Evolutionary conservation across 1,284 basidiomycete genomes (phyloP), one percentile per base, ranked within the genome.

Genomic region (Rhodotorula sp.): DNA sequence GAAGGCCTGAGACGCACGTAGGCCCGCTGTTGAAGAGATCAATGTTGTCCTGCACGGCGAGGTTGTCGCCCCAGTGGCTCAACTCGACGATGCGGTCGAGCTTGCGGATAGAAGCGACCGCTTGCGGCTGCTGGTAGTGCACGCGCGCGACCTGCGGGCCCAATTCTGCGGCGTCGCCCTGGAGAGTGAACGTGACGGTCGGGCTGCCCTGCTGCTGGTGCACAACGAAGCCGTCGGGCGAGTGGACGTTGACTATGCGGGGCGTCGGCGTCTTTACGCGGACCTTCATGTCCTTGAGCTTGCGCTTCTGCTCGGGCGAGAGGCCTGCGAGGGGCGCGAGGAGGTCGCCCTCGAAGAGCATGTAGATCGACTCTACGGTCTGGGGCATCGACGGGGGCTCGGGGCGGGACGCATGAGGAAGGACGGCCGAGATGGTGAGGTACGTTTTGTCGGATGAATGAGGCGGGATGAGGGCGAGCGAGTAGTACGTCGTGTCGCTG

Each of bases 21-120:
- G 96, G 92, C 0, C 96, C 96, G 69, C 89, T 89, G 80, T 99
- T 99, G 80, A 87, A 87, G 27, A 99, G 84, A 71, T 87, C 81
- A 72, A 97, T 88, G 60, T 91, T 88, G 82, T 99, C 95, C 81
- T 97, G 88, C 59, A 96, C 90, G 79, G 97, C 96, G 55, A 99
- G 82, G 81, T 96, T 97, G 62, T 89, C 88, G 55, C 95, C 94
- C 97, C 96, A 99, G 81, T 99, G 96, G 74, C 92, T 94, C 77
- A 99, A 88, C 83, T 99, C 94, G 3, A 91, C 93, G 0, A 86
- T 81, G 58, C 97, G 88, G 68, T 88, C 85, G 59, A 96, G 86
- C 44, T 85, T 87, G 27, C 85, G 86, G 66, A 97, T 84, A 73
- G 92, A 88, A 19, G 94, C 81, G 55, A 97, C 87, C 0, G 96